A percentile compares a stretch with the other conserved stretches of the same genome.
These are phyloP conservation scores for Suillus tomentosus DNA, from an alignment of 768 basidiomycete genomes.

Conservation along the genomic window DNA sequence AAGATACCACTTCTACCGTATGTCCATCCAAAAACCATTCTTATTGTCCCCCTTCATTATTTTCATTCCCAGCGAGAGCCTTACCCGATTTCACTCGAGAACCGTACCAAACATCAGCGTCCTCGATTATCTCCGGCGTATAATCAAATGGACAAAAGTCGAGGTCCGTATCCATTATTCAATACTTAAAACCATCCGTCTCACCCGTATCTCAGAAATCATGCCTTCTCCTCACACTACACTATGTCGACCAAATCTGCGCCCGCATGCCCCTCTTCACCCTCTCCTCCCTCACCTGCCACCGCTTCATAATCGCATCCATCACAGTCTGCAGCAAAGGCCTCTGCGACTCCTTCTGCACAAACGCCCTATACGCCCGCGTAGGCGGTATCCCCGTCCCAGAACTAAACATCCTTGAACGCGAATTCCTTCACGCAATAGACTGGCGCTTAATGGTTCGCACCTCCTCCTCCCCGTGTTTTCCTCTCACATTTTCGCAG, in stretches of 20 bases:
- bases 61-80: constrained; percentile 60
- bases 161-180: constrained; percentile 59
- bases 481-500: constrained; percentile 43
- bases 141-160: constrained; percentile 93
- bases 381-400: constrained; percentile 92
- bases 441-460: constrained; percentile 95
- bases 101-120: constrained; percentile 86
- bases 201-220: constrained; percentile 52
- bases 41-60: constrained; percentile 17
- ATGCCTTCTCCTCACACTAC: constrained; percentile 78
- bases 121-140: constrained; percentile 90
- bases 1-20: constrained; percentile 88
- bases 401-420: constrained; percentile 93
- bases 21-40: constrained; percentile 30
- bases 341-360: constrained; percentile 93
- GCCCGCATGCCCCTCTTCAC: constrained; percentile 85
- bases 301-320: constrained; percentile 95
- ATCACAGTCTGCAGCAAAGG: constrained; percentile 94
- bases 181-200: not conserved
- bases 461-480: constrained; percentile 12
- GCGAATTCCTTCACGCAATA: constrained; percentile 88
- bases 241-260: constrained; percentile 95
- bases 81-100: constrained; percentile 96
- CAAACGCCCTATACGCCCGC: constrained; percentile 91
- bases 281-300: constrained; percentile 93